These are phyloP conservation scores for Fusarium sp. DNA, from an alignment of 2,329 filamentous ascomycete genomes.

Conservation along the genomic window DNA sequence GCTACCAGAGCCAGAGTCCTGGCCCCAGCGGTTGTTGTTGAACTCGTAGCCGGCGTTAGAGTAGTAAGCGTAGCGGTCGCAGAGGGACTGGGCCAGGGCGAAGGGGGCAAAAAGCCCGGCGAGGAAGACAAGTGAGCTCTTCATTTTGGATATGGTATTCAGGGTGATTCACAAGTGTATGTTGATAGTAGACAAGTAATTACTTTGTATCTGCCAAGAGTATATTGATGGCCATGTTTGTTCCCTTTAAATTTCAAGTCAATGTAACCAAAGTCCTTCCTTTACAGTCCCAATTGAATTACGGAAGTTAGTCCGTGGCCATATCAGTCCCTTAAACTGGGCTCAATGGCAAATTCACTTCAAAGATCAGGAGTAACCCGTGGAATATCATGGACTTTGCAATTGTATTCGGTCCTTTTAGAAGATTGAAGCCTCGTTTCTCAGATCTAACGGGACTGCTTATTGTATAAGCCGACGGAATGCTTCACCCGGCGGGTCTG, in stretches of 20 bases:
- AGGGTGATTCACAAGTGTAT: not conserved
- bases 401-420: conserved; percentile 24
- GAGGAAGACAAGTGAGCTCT: conserved; percentile 17
- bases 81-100: conserved; percentile 17
- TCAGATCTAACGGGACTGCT: conserved; percentile 4
- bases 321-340: not conserved
- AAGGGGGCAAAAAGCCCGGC: conserved; percentile 22
- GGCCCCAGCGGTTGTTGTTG: conserved; percentile 31
- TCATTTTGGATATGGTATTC: conserved; percentile 2
- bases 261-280: no score
- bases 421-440: not conserved
- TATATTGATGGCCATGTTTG: not conserved
- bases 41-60: conserved; percentile 23
- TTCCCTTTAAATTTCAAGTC: not conserved
- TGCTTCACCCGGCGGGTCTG: conserved; percentile 4
- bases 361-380: not conserved
- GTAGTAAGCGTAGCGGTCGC: conserved; percentile 27
- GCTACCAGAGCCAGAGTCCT: conserved; percentile 12
- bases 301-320: conserved; percentile 26
- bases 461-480: conserved; percentile 16
- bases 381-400: not conserved
- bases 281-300: conserved; percentile 5
- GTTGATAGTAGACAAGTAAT: not conserved
- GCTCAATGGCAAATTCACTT: not conserved
- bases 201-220: not conserved